These are phyloP conservation scores for Phytophthora cactorum DNA, from an alignment of 352 stramenopile genomes.

Conservation along the genomic window DNA sequence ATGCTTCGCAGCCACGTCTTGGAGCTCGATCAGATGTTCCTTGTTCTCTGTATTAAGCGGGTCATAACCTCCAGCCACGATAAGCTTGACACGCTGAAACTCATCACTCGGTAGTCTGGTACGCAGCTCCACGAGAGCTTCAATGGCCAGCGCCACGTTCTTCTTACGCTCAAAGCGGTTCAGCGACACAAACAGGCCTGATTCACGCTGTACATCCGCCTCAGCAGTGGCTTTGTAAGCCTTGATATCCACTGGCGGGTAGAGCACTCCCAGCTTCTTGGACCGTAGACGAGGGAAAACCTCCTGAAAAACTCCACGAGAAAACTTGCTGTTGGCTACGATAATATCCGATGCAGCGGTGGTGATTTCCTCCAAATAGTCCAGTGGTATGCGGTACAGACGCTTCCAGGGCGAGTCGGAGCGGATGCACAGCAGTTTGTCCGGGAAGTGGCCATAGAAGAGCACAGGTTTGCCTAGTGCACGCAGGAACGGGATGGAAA, in stretches of 20 bases:
- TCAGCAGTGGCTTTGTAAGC: slow-evolving; percentile 56
- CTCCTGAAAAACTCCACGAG: slow-evolving; percentile 86
- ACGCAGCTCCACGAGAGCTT: slow-evolving; percentile 75
- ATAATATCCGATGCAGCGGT: slow-evolving; percentile 93
- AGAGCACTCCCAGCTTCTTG: slow-evolving; percentile 89
- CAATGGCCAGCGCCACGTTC: slow-evolving; percentile 92
- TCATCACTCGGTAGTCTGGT: slow-evolving; percentile 39
- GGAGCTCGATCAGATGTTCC: slow-evolving; percentile 92
- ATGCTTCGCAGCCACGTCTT: slow-evolving; percentile 69
- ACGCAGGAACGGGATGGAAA: slow-evolving; percentile 79
- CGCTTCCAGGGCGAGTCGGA: slow-evolving; percentile 73
- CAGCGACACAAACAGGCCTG: slow-evolving; percentile 93
- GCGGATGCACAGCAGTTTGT: slow-evolving; percentile 93
- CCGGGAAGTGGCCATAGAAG: slow-evolving; percentile 99
- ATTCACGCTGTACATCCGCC: slow-evolving; percentile 39
- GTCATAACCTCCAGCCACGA: slow-evolving; percentile 97
- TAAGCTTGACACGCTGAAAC: slow-evolving; percentile 77
- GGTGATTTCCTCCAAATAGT: slow-evolving; percentile 94
- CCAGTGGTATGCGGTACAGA: slow-evolving; percentile 92
- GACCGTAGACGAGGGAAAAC: slow-evolving; percentile 84
- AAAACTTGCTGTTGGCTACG: slow-evolving; percentile 98
- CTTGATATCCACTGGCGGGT: slow-evolving; percentile 93
- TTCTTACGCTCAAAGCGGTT: slow-evolving; percentile 99
- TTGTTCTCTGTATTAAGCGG: slow-evolving; percentile 96
- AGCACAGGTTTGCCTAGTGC: slow-evolving; percentile 87